Percentiles rank a stretch among this genome's conserved stretches.
Conservation (phyloP, 495 filamentous ascomycete species). For the Penicillium canescens region DNA sequence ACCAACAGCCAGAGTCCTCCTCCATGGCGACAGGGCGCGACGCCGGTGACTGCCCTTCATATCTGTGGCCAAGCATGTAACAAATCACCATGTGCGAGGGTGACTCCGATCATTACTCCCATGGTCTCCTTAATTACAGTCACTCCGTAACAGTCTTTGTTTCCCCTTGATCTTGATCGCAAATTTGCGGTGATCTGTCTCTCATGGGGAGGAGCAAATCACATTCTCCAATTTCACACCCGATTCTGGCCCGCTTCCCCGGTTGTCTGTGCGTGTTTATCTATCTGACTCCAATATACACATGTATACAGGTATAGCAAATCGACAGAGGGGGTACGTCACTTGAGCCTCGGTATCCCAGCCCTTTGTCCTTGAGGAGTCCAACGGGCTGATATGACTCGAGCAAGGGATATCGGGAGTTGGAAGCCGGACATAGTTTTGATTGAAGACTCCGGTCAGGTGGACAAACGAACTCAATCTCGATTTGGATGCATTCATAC, state of each 20-base stretch:
- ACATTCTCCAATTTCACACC: conserved; percentile 18
- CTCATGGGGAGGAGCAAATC: conserved; percentile 19
- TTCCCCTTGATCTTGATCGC: conserved; percentile 4
- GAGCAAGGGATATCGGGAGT: conserved; percentile 25
- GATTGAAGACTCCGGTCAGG: conserved; percentile 17
- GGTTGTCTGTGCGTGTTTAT: conserved; percentile 5
- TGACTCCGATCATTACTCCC: neutral
- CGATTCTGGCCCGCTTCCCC: conserved; percentile 21
- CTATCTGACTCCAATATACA: conserved; percentile 4
- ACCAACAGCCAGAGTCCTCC: neutral
- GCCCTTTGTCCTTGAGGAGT: neutral
- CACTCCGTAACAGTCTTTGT: neutral
- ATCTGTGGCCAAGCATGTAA: conserved; percentile 2
- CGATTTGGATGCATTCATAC: conserved; percentile 16
- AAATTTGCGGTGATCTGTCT: conserved; percentile 5
- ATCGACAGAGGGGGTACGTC: conserved; percentile 1
- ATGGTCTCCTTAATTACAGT: neutral
- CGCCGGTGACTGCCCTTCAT: neutral
- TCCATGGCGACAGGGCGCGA: conserved; percentile 5
- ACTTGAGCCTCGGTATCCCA: neutral
- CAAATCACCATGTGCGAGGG: neutral
- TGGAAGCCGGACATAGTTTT: conserved; percentile 19
- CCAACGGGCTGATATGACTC: conserved; percentile 5
- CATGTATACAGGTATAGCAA: neutral
- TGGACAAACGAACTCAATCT: conserved; percentile 14